Percentiles rank a stretch among this genome's conserved stretches.
phyloP scores from a whole-genome alignment of 108 stramenopile genomes.

The Stephanodiscus triporus region DNA sequence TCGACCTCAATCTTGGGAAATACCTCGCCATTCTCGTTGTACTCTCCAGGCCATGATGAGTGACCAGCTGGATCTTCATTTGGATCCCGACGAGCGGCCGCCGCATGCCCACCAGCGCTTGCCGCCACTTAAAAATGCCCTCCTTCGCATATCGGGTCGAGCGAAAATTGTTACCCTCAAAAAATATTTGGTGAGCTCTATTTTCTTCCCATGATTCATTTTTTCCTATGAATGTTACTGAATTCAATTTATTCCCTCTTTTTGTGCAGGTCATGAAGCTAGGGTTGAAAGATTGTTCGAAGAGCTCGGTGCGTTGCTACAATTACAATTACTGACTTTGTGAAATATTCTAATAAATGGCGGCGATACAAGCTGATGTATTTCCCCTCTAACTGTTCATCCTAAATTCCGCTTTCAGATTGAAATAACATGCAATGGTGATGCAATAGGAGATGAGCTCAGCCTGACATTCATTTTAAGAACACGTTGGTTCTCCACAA shows the following conservation, averaged over 20 bases:
- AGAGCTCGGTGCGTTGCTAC: conserved; percentile 7
- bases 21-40: too few species aligned
- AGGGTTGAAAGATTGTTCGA: conserved; percentile 24
- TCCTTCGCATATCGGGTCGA: conserved; percentile 38
- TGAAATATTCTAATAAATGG: neutral
- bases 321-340: neutral
- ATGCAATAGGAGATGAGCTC: conserved; percentile 57
- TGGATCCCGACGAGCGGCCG: conserved; percentile 19
- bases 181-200: conserved; percentile 52
- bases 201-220: too few species aligned
- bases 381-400: neutral
- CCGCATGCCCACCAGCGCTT: conserved; percentile 12
- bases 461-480: conserved; percentile 59
- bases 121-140: conserved; percentile 25
- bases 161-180: conserved; percentile 48
- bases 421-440: conserved; percentile 56
- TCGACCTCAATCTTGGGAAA: too few species aligned
- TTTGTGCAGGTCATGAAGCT: conserved; percentile 43
- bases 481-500: conserved; percentile 47
- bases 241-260: too few species aligned
- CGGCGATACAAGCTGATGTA: neutral
- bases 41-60: neutral
- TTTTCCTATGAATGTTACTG: too few species aligned
- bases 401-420: conserved; percentile 11
- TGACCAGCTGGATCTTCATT: conserved; percentile 35